Evolutionary conservation across 805 yeast species (phyloP).

Genomic region (Yarrowia bubula): DNA sequence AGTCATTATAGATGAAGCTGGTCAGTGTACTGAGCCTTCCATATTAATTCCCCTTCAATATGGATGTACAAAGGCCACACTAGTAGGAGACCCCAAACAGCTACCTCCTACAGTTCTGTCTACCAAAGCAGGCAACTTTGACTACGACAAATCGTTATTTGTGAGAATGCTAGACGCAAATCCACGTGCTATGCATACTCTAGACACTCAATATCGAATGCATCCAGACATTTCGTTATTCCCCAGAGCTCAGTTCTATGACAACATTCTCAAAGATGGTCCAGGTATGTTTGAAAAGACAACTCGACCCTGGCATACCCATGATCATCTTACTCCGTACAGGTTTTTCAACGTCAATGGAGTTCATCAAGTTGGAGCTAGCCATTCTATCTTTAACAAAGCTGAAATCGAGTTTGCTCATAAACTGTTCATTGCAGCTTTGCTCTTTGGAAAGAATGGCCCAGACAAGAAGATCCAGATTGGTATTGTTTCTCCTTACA

Average conservation of each 20-base stretch:
- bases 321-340: not conserved
- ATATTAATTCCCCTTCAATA: not conserved
- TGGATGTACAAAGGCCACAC: not conserved
- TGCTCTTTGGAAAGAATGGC: not conserved
- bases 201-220: not conserved
- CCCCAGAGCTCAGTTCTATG: not conserved
- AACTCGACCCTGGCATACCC: not conserved
- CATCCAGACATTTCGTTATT: not conserved
- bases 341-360: not conserved
- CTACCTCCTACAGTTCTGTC: not conserved
- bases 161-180: not conserved
- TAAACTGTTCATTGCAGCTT: not conserved
- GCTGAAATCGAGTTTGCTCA: not conserved
- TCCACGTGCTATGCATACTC: not conserved
- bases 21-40: not conserved
- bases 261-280: not conserved
- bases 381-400: not conserved
- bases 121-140: not conserved
- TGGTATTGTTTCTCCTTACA: not conserved
- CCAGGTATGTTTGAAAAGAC: not conserved
- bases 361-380: not conserved
- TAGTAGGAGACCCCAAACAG: not conserved
- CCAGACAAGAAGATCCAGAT: not conserved
- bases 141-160: not conserved
- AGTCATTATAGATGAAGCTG: not conserved